Base-by-base conservation (phyloP, 331 rosid species). In the Dryas integrifolia region DNA sequence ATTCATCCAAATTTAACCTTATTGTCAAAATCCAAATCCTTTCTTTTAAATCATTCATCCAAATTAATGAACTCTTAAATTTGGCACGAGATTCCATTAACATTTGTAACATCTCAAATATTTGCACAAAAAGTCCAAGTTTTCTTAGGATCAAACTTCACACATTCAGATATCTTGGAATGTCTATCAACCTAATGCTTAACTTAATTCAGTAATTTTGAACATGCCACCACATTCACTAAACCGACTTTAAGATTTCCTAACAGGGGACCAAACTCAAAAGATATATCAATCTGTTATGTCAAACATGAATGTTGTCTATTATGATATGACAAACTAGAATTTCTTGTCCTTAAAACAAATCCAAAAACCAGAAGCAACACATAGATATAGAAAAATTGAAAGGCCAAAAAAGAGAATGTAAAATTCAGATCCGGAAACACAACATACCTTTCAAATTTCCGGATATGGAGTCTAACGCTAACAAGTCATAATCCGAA, bases 381-480 rank as follows among this genome's bases (percentile, higher is more conserved):
- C 10, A 9, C 30, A 66, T 16, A 46, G 24, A 2, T 2, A 5
- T 9, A 62, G 39, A 5, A 49, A 4, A 43, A 61, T 13, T 11
- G 47, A 41, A 39, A 10, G 6, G 14, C 35, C 35, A 14, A 45
- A 40, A 9, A 10, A 4, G 39, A 18, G 24, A 21, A 39, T 21
- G 3, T 5, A 1, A 67, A 35, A 9, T 15, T 67, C 30, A 50
- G 59, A 15, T 30, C 5, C 35, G 3, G 7, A 15, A 35, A 49
- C 50, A 13, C n/a, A 40, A 9, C 75, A n/a, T 40, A 47, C 50
- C 68, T 47, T 46, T 52, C 9, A 16, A 13, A 40, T 64, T 93
- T 85, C 94, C 97, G 85, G 98, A 93, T 82, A 93, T 86, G 12
- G 95, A 86, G 80, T 91, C 95, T 14, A 93, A 82, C 9, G 98